phyloP scores from a whole-genome alignment of 1,139 yeast genomes.

The Yamadazyma conglobata region DNA sequence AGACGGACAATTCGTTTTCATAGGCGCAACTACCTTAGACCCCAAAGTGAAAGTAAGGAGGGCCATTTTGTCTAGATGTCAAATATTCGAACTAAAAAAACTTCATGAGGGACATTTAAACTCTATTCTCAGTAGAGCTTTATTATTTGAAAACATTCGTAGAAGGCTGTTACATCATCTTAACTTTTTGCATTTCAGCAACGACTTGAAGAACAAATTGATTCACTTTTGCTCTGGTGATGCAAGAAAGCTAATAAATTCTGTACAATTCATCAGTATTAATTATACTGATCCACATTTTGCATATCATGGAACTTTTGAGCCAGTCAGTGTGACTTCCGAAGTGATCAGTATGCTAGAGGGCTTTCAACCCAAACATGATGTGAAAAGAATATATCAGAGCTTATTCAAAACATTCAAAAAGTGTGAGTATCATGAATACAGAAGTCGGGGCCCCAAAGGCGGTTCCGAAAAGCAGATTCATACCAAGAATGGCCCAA shows the following conservation, averaged over 20 bases:
- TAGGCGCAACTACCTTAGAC: constrained; percentile 44
- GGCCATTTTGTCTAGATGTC: constrained; percentile 43
- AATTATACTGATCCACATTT: constrained; percentile 2
- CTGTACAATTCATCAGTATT: constrained; percentile 17
- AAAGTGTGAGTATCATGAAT: no score
- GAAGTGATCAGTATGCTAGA: neutral
- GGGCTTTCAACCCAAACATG: neutral
- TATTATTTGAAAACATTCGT: constrained; percentile 26
- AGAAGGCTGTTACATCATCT: constrained; percentile 15
- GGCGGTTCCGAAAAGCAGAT: no score
- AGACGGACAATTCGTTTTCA: constrained; percentile 37
- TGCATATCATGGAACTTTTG: constrained; percentile 3
- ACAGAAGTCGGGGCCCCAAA: no score
- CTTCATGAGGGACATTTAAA: constrained; percentile 20
- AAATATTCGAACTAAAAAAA: constrained; percentile 26
- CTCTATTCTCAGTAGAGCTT: constrained; percentile 24
- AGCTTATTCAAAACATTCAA: no score
- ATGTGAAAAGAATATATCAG: constrained; percentile 6
- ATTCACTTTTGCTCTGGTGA: constrained; percentile 22
- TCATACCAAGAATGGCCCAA: no score
- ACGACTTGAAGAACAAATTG: constrained; percentile 2
- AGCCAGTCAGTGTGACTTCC: constrained; percentile 2
- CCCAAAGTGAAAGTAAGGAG: constrained; percentile 31
- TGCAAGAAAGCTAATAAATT: constrained; percentile 23
- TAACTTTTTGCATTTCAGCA: constrained; percentile 6